Evolutionary conservation across 106 monocot species (phyloP), one percentile per base, ranked within the genome.

Genomic region (Allium fistulosum): DNA sequence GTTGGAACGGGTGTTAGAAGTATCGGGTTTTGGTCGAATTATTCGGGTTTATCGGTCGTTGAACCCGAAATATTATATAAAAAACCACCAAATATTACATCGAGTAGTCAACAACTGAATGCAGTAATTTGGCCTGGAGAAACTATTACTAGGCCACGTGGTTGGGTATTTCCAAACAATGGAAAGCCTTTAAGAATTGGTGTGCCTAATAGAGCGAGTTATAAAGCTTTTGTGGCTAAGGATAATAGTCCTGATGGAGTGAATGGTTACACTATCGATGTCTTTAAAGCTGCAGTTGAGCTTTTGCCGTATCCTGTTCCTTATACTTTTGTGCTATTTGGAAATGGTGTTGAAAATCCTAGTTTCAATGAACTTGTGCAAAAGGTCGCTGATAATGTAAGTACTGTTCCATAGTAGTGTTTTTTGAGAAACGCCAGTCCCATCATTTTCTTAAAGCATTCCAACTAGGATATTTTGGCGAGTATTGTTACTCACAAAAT

Each of bases 101-200:
- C 58, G 10, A 58, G 50, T 17, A 60, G 14, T 46, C 85, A 86
- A 68, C 78, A 72, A 53, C 83, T 93, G 10, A 73, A 87, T 10
- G 62, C 73, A 65, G 79, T 81, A 51, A 73, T 90, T 26, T 93
- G 93, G 89, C 93, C 93, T 10, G 89, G 89, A 14, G 73, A 81
- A 59, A 80, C 83, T 7, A 76, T 70, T 11, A 26, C 2, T 1
- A 79, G 51, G 58, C 93, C 89, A 57, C 86, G 84, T 27, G 93
- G 93, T 3, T 93, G 93, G 89, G 86, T 86, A 62, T 93, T 86
- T 62, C 89, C 89, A 10, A 82, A 84, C 48, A 87, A 86, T 75
- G 93, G 86, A 9, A 75, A 84, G 62, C 73, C 77, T 57, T 67
- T 93, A 48, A 75, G 76, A 59, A 84, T 93, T 61, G 93, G 93